Evolutionary conservation across 2,329 filamentous ascomycete species (phyloP), one percentile per base, ranked within the genome.

Genomic region (Penicillium occitanis): DNA sequence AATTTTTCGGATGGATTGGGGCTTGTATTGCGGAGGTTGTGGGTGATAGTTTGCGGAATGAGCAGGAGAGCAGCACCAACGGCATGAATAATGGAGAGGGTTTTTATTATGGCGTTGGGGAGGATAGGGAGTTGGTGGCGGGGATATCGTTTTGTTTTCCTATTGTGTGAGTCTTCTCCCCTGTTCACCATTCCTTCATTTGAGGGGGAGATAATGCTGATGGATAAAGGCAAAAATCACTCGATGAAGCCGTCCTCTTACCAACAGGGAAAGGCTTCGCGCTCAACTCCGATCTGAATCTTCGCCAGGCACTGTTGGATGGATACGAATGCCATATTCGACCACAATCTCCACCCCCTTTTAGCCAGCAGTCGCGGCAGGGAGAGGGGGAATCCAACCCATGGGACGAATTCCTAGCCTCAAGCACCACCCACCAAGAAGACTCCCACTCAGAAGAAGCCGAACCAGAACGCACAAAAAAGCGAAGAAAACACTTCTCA

Each of bases 1-100:
- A 87, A 30, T 80, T 93, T 1, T 93, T 93, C 74, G 78, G 83
- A 17, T 93, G 91, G 90, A 91, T 93, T 69, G 91, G 90, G 42
- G 81, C 84, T 70, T 90, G 88, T 71, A 91, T 93, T 69, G 89
- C 88, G 11, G 82, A 89, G 64, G 90, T 93, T 1, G 87, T 93
- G n/a, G 78, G 78, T 40, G 83, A 87, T 67, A 72, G 76, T 35
- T 64, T 80, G 35, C 68, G 69, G n/a, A 73, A 71, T 63, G 72
- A 72, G 7, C 74, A 69, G 44, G 71, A 72, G 17, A 42, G 33
- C n/a, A 59, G 33, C 10, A 35, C 40, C 40, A 42, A 14, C 25
- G 11, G 37, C 3, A 60, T 8, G 25, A 3, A 25, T 25, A 10
- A 28, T n/a, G 44, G 37, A 28, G 57, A 59, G 35, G 35, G n/a